phyloP scores from a whole-genome alignment of 2,329 filamentous ascomycete genomes.

The Nigrograna mackinnonii region DNA sequence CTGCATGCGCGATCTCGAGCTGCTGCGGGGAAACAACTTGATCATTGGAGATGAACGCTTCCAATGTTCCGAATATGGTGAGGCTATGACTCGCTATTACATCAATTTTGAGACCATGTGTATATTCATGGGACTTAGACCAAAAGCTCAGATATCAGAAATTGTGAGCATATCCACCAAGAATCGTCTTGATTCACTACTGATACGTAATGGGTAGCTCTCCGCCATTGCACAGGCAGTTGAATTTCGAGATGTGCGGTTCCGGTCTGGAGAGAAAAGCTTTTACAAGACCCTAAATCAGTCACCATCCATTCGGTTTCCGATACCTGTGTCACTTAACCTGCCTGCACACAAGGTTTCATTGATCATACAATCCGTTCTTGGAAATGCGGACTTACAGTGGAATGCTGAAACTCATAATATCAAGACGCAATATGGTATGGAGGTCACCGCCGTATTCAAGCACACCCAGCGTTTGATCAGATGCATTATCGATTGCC shows the following conservation, averaged over 20 bases:
- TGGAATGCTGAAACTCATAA: slow-evolving; percentile 59
- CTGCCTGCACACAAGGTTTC: slow-evolving; percentile 74
- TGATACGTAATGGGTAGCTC: slow-evolving; percentile 54
- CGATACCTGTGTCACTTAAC: slow-evolving; percentile 69
- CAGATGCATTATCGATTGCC: slow-evolving; percentile 77
- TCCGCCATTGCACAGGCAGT: slow-evolving; percentile 67
- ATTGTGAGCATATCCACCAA: slow-evolving; percentile 69
- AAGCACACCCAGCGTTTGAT: slow-evolving; percentile 71
- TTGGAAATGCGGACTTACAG: slow-evolving; percentile 64
- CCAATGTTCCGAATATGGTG: slow-evolving; percentile 70
- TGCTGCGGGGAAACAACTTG: slow-evolving; percentile 65
- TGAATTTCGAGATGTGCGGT: slow-evolving; percentile 74
- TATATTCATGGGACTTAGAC: slow-evolving; percentile 64
- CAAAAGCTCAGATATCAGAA: slow-evolving; percentile 64
- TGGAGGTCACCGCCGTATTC: slow-evolving; percentile 67
- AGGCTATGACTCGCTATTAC: slow-evolving; percentile 84
- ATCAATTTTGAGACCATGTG: slow-evolving; percentile 81
- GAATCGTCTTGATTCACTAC: too few relatives aligned
- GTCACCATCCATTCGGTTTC: slow-evolving; percentile 68
- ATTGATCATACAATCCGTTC: slow-evolving; percentile 74
- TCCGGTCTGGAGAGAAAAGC: slow-evolving; percentile 70
- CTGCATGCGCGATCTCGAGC: slow-evolving; percentile 68
- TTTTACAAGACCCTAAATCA: slow-evolving; percentile 75
- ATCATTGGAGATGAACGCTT: slow-evolving; percentile 56
- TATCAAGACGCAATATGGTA: slow-evolving; percentile 59